Evolutionary conservation across 2,329 filamentous ascomycete species (phyloP).

Genomic region (Monilinia vaccinii-corymbosi): DNA sequence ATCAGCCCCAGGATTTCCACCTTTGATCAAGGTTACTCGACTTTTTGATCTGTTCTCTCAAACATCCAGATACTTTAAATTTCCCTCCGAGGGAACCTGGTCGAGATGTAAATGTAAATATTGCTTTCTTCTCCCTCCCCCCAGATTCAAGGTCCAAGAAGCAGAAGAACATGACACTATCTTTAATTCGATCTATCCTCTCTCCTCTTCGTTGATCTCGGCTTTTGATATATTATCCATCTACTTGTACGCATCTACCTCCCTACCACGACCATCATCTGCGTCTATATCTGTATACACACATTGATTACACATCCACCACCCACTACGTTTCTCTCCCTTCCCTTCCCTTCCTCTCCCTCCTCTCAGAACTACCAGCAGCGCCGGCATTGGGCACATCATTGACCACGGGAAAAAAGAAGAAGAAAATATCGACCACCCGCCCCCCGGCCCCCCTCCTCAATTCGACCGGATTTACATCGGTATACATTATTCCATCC

Average conservation of each 20-base stretch:
- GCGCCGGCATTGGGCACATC: no score
- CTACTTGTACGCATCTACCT: background rate
- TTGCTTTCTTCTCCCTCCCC: background rate
- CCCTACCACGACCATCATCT: background rate
- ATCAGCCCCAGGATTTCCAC: slow-evolving; percentile 2
- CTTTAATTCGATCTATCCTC: no score
- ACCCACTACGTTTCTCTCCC: no score
- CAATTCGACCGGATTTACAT: slow-evolving; percentile 8
- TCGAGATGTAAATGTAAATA: background rate
- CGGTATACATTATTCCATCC: slow-evolving; percentile 4
- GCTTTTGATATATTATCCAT: no score
- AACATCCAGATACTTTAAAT: background rate
- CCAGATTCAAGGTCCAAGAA: background rate
- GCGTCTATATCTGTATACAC: no score
- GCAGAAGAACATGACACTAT: no score
- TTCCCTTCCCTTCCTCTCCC: no score
- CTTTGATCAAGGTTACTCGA: background rate
- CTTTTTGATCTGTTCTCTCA: background rate
- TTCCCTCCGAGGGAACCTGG: background rate
- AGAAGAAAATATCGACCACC: background rate
- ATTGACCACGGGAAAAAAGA: background rate
- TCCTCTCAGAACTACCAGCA: no score
- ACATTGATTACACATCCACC: no score
- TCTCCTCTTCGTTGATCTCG: no score
- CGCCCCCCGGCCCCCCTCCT: background rate